Evolutionary conservation across 345 rosid genomes (phyloP), one percentile per base, ranked within the genome.

Genomic region (Lumnitzera racemosa): DNA sequence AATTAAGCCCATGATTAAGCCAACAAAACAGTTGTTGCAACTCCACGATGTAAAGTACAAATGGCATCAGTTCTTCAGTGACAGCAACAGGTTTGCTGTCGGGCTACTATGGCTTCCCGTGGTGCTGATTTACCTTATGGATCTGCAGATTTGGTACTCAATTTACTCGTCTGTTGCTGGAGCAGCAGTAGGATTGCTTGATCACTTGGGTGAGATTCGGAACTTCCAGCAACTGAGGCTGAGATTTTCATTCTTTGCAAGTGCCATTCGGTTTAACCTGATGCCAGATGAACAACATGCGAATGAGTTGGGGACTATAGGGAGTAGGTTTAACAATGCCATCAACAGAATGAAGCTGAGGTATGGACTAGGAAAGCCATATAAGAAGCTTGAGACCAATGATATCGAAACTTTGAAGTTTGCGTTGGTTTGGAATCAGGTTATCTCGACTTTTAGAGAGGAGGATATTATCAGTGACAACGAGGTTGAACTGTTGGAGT

Each of bases 381-480:
- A 81, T 73, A 89, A 70, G 78, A 91, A 89, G 73, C 91, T 91
- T 49, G 90, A 91, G 75, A 80, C 96, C 24, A 87, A 87, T 61
- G 95, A 91, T 70, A 78, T 85, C 5, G 95, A 83, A 81, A 91
- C 90, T 51, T 80, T 70, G 69, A 91, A 80, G 72, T 91, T 91
- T 71, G 86, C 98, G 13, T 68, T 91, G 78, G 72, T 91, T 50
- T 89, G 98, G 98, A 91, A 91, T 67, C 92, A 89, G 84, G 81
- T 91, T 49, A 80, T 91, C 67, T 49, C 72, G 54, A 83, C 74
- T 53, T 87, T 80, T 70, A 82, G 96, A 78, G 98, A 91, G 66
- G 98, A 91, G 65, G 98, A 91, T 77, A 86, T 89, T 53, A 74
- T 89, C 59, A 83, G 95, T 70, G 95, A 91, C 67, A 61, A 49